Base-by-base conservation (phyloP, 768 basidiomycete species). In the Amanita phalloides region DNA sequence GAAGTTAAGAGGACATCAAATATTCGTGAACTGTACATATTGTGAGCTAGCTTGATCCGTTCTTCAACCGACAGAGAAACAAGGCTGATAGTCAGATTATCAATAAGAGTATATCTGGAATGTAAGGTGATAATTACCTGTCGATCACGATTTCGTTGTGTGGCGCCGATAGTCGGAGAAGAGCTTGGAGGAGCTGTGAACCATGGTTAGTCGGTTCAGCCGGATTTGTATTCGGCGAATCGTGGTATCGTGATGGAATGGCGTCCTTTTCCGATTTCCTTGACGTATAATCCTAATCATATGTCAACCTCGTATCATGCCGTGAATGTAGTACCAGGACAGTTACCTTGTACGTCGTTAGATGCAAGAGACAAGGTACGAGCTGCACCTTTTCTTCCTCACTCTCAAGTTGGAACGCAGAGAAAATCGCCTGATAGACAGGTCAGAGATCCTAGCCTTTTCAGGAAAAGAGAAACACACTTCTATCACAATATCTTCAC, bases 131-230 rank as follows among this genome's bases (percentile, higher is more conserved):
- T 28, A 49, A 69, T 53, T 54, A 90, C 92, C 85, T 88, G 28
- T 84, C 74, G 21, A 84, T 67, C 3, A 93, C 79, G 21, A 78
- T 66, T 44, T 77, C 71, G 59, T 88, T 86, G 57, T 85, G 77
- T 1, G 85, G 81, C 7, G 76, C 71, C 0, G 78, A 66, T 21
- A 96, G 73, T 28, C 74, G 76, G 23, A 97, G 74, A 53, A 97
- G 68, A 3, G 86, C 82, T 65, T 98, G 93, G 2, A 97, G 66
- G 10, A 99, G 67, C 14, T 97, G 66, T 2, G 89, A 86, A 1
- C 95, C 95, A 62, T 92, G 90, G 10, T 85, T 77, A 58, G 80
- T 87, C 6, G 84, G 81, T 60, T 82, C 84, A 38, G 80, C 68
- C 51, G 30, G 59, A 49, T 37, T 59, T 58, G 47, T 56, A 60